These are phyloP conservation scores for Acrocalymma vagum DNA, from an alignment of 2,329 filamentous ascomycete genomes.

Conservation along the genomic window DNA sequence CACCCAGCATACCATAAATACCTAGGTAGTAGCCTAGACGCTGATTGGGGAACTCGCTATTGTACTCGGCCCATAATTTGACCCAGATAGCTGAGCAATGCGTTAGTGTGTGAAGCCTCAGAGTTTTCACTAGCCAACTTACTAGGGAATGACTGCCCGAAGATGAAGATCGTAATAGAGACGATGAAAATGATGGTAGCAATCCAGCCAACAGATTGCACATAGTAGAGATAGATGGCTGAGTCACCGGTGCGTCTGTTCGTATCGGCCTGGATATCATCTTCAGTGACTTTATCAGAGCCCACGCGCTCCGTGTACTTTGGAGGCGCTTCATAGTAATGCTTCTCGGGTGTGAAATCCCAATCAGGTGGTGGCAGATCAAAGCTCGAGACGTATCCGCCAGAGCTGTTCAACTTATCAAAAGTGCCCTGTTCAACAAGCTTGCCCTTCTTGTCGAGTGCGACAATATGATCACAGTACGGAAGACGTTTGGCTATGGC, in stretches of 20 bases:
- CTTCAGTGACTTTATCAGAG: conserved; percentile 32
- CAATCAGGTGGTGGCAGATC: conserved; percentile 41
- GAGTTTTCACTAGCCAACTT: conserved; percentile 11
- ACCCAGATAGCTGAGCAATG: conserved; percentile 54
- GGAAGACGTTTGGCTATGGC: conserved; percentile 41
- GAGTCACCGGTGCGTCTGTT: conserved; percentile 42
- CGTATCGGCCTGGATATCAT: conserved; percentile 39
- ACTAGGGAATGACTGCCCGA: conserved; percentile 43
- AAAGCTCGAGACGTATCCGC: conserved; percentile 45
- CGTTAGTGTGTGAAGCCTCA: conserved; percentile 1
- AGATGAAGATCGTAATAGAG: conserved; percentile 43
- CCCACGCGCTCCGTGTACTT: conserved; percentile 34
- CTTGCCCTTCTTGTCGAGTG: conserved; percentile 44
- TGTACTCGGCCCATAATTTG: conserved; percentile 58
- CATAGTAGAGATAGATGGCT: conserved; percentile 44
- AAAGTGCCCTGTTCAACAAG: conserved; percentile 53
- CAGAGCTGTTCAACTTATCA: conserved; percentile 42
- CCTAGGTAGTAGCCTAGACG: conserved; percentile 43
- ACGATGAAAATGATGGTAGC: conserved; percentile 39
- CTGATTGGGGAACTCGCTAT: conserved; percentile 47
- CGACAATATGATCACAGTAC: conserved; percentile 53
- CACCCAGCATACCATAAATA: conserved; percentile 41
- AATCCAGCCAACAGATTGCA: conserved; percentile 39
- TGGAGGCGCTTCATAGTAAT: conserved; percentile 39
- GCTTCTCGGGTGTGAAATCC: conserved; percentile 38